Evolutionary conservation across 306 rosid species (phyloP), one percentile per base, ranked within the genome.

Genomic region (Albizia julibrissin): DNA sequence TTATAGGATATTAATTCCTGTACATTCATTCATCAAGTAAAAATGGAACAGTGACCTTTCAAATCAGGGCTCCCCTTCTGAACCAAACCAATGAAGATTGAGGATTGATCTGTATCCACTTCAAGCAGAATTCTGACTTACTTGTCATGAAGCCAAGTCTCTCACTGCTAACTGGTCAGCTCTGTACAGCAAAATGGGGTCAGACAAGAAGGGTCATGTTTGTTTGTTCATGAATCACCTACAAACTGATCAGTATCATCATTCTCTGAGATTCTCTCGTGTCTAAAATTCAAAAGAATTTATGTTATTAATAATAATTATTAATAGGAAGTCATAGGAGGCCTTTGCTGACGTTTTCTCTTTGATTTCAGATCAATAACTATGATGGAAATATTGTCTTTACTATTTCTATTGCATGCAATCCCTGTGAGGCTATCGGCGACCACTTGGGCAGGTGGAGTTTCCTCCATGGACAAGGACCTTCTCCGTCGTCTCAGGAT

Each of bases 341-440:
- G 87, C 89, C 86, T 80, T 75, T 72, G 93, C 43, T 82, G 90
- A 77, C 84, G 86, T 82, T 82, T 87, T 83, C 84, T 80, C 84
- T 83, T 90, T 16, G 89, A 69, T 83, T 88, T 90, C 67, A 90
- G 86, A 83, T 90, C 93, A 71, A 90, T 81, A 16, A 90, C 91
- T 42, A 90, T 65, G 42, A 90, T 74, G 31, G 93, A 90, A 34
- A 90, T 90, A 87, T 90, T 88, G 70, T 90, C 93, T 0, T 62
- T 78, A 76, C 91, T 90, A 52, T 86, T 78, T 70, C 89, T 90
- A 79, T 85, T 85, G 24, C 73, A 79, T 11, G 93, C 91, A 6
- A 88, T 83, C 69, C 88, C 91, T 19, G 83, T 88, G 85, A 90
- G 93, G 78, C 77, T 84, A 76, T 90, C 87, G 3, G 93, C 93